Evolutionary conservation across 306 rosid species (phyloP).

Genomic region (Cyamopsis tetragonoloba): DNA sequence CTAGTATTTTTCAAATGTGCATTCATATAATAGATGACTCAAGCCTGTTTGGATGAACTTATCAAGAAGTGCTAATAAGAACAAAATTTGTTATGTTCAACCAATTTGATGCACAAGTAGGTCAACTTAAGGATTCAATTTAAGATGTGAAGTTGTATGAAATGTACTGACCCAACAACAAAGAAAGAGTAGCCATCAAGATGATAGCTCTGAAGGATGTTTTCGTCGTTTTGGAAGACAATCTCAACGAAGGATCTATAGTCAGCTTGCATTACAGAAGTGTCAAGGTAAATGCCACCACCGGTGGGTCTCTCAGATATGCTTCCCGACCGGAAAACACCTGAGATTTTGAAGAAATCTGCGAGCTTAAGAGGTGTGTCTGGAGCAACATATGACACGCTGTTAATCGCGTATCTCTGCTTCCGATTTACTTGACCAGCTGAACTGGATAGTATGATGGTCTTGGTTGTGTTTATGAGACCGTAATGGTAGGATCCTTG

Average conservation of each 20-base stretch:
- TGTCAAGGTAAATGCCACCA: constrained; percentile 84
- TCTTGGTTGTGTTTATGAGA: constrained; percentile 58
- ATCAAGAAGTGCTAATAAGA: too few relatives aligned
- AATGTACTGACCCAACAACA: constrained; percentile 86
- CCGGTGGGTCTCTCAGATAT: constrained; percentile 72
- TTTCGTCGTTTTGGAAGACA: constrained; percentile 86
- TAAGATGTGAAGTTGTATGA: not conserved
- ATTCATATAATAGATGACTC: too few relatives aligned
- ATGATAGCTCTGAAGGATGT: constrained; percentile 80
- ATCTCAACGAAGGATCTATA: constrained; percentile 74
- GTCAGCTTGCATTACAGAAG: constrained; percentile 81
- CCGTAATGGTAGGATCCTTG: constrained; percentile 99
- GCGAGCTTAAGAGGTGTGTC: constrained; percentile 96
- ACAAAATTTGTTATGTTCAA: too few relatives aligned
- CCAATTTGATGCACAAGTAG: too few relatives aligned
- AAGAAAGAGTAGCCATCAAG: constrained; percentile 94
- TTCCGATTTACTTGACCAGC: constrained; percentile 73
- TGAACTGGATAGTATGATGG: constrained; percentile 58
- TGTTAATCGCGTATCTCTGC: constrained; percentile 87
- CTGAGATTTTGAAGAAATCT: constrained; percentile 74
- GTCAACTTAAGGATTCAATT: too few relatives aligned
- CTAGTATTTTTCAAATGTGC: too few relatives aligned
- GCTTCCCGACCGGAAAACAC: constrained; percentile 84
- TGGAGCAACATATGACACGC: constrained; percentile 76
- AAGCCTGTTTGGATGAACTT: too few relatives aligned